A percentile compares a stretch with the other conserved stretches of the same genome.
These are phyloP conservation scores for Cenchrus americanus DNA, from an alignment of 176 grass and related monocot species.

Conservation along the genomic window DNA sequence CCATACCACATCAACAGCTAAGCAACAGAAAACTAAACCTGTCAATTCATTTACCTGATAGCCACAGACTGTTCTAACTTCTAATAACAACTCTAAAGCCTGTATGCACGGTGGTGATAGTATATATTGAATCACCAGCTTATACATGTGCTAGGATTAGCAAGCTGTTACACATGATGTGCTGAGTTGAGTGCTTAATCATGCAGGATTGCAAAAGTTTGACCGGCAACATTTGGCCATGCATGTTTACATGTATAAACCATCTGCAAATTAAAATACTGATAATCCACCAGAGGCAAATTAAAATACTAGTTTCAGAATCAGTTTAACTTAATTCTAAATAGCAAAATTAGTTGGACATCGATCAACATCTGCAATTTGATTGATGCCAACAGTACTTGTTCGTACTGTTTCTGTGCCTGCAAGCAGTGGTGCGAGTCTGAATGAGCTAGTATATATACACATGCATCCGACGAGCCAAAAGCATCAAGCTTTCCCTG, in stretches of 20 bases:
- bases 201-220: conserved; percentile 28
- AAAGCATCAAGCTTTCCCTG: conserved; percentile 47
- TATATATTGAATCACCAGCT: conserved; percentile 7
- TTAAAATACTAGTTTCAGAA: neutral
- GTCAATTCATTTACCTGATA: conserved; percentile 38
- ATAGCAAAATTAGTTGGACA: neutral
- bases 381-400: conserved; percentile 41
- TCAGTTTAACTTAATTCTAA: neutral
- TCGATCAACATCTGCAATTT: conserved; percentile 9
- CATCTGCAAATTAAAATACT: neutral
- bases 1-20: conserved; percentile 48
- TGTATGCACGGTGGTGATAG: neutral
- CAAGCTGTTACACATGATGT: conserved; percentile 35
- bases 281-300: conserved; percentile 3
- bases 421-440: conserved; percentile 14
- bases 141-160: conserved; percentile 36
- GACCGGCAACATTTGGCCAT: conserved; percentile 19
- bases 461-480: conserved; percentile 35
- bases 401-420: conserved; percentile 49
- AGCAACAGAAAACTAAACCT: conserved; percentile 27
- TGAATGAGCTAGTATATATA: conserved; percentile 39
- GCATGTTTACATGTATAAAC: neutral
- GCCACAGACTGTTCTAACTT: conserved; percentile 18
- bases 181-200: conserved; percentile 41
- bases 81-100: conserved; percentile 28